These are phyloP conservation scores for Aspergillus sp. DNA, from an alignment of 2,329 filamentous ascomycete species.

Conservation along the genomic window DNA sequence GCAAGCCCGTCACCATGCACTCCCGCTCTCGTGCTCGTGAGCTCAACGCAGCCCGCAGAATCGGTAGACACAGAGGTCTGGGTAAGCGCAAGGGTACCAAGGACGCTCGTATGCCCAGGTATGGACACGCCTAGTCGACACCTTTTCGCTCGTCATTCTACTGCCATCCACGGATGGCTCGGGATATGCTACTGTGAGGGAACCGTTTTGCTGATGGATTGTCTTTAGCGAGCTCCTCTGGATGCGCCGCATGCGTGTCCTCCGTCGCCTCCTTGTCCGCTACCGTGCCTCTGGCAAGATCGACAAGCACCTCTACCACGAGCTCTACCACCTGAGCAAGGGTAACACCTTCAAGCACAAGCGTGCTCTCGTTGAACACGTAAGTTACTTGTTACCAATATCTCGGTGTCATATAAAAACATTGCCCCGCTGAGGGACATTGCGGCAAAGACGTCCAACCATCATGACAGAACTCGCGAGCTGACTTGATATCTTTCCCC, in stretches of 20 bases:
- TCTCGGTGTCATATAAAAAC: constrained; percentile 4
- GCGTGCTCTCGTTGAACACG: constrained; percentile 98
- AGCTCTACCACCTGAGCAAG: constrained; percentile 99
- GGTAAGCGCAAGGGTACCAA: constrained; percentile 99
- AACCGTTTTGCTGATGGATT: constrained; percentile 14
- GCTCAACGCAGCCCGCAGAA: constrained; percentile 88
- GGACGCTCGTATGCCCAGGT: constrained; percentile 98
- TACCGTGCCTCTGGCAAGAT: constrained; percentile 99
- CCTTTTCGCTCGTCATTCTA: background rate
- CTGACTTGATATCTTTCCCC: constrained; percentile 12
- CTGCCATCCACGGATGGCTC: background rate
- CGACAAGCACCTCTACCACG: constrained; percentile 99
- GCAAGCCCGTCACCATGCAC: constrained; percentile 99
- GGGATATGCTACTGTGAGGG: background rate
- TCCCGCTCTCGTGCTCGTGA: constrained; percentile 93
- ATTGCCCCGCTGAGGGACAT: background rate
- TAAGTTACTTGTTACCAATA: constrained; percentile 50
- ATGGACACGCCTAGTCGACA: constrained; percentile 37
- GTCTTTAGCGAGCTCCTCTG: constrained; percentile 82
- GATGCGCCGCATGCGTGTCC: constrained; percentile 99
- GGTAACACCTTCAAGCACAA: constrained; percentile 99
- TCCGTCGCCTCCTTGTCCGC: constrained; percentile 98
- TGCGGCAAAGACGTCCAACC: background rate
- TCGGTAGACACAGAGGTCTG: constrained; percentile 97
- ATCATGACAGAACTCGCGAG: background rate